A percentile compares a stretch with the other conserved stretches of the same genome.
phyloP scores from a whole-genome alignment of 306 rosid species.

The Cucurbita argyrosperma region DNA sequence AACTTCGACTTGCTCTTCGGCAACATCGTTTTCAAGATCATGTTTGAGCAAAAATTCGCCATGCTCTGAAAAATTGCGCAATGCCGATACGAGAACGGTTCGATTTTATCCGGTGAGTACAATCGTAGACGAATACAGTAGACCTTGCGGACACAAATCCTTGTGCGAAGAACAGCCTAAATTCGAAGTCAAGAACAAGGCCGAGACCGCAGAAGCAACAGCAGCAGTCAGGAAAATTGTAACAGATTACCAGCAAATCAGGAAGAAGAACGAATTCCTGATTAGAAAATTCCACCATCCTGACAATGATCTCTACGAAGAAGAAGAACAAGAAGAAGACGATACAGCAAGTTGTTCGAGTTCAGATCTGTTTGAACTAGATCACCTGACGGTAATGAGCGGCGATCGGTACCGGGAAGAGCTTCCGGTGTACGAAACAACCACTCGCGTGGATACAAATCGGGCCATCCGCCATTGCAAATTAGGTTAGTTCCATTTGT shows the following conservation, averaged over 20 bases:
- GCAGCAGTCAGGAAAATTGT: conserved; percentile 34
- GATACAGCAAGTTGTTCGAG: conserved; percentile 70
- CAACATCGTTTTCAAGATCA: conserved; percentile 63
- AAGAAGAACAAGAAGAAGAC: conserved; percentile 23
- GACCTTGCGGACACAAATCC: conserved; percentile 46
- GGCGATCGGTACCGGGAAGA: conserved; percentile 41
- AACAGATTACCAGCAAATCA: conserved; percentile 40
- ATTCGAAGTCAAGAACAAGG: conserved; percentile 18
- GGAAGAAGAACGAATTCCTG: conserved; percentile 22
- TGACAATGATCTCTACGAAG: background rate
- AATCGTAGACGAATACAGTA: conserved; percentile 51
- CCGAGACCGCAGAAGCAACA: conserved; percentile 16
- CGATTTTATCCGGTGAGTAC: conserved; percentile 71
- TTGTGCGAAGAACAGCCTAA: conserved; percentile 28
- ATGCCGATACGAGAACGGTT: conserved; percentile 52
- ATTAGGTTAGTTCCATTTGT: conserved; percentile 4
- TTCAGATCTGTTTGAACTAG: conserved; percentile 93
- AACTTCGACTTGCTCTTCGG: conserved; percentile 49
- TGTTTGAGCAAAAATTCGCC: conserved; percentile 64
- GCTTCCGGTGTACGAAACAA: conserved; percentile 87
- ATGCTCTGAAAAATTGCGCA: conserved; percentile 28
- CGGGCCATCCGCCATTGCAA: conserved; percentile 55
- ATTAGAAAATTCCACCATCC: conserved; percentile 15
- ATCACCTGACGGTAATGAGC: conserved; percentile 38
- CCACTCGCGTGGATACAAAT: conserved; percentile 46